These are phyloP conservation scores for Rhizopus sp. DNA, from an alignment of 371 early-diverging fungal genomes.

Conservation along the genomic window DNA sequence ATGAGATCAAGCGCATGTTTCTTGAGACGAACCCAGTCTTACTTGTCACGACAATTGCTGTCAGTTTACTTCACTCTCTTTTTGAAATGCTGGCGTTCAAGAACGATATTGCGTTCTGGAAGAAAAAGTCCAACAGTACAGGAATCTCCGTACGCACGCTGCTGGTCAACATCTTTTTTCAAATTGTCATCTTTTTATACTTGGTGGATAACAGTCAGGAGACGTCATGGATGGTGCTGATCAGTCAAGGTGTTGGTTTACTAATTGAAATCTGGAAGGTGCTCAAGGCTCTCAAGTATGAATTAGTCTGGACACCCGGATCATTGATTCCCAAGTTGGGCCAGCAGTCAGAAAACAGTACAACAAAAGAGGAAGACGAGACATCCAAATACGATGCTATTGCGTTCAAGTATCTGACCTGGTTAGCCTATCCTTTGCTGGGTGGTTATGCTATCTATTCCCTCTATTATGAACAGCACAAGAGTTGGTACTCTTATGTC, in stretches of 20 bases:
- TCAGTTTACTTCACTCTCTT: slow-evolving; percentile 81
- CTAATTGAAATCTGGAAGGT: slow-evolving; percentile 92
- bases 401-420: slow-evolving; percentile 86
- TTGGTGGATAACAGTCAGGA: slow-evolving; percentile 86
- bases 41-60: slow-evolving; percentile 75
- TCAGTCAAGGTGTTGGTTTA: slow-evolving; percentile 78
- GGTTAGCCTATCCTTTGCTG: slow-evolving; percentile 80
- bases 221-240: slow-evolving; percentile 86
- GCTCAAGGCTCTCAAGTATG: slow-evolving; percentile 79
- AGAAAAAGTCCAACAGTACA: slow-evolving; percentile 74
- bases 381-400: slow-evolving; percentile 89
- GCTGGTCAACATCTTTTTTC: slow-evolving; percentile 81
- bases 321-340: slow-evolving; percentile 39
- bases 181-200: slow-evolving; percentile 86
- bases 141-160: slow-evolving; percentile 89
- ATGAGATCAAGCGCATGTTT: slow-evolving; percentile 80
- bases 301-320: slow-evolving; percentile 50
- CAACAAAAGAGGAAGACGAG: slow-evolving; percentile 69
- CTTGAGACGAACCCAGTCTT: slow-evolving; percentile 88
- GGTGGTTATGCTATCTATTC: slow-evolving; percentile 85
- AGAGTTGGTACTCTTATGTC: slow-evolving; percentile 93
- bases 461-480: slow-evolving; percentile 82
- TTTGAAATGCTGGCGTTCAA: slow-evolving; percentile 96
- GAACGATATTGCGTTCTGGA: slow-evolving; percentile 94
- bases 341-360: slow-evolving; percentile 30